Evolutionary conservation across 805 yeast genomes (phyloP), one percentile per base, ranked within the genome.

Genomic region (Cyberlindnera mrakii): DNA sequence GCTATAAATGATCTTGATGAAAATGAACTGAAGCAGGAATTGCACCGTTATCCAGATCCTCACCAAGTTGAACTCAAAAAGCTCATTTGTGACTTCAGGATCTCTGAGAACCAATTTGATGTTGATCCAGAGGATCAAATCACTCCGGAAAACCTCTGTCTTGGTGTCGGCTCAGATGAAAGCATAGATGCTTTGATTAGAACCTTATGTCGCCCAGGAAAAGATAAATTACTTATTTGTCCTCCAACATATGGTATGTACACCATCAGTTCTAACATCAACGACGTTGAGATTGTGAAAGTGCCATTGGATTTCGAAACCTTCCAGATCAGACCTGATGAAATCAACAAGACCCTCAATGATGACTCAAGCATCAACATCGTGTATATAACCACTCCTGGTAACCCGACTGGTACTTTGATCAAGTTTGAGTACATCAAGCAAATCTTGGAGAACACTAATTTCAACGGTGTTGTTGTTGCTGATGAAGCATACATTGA

Each of bases 211-310:
- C 68, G 64, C 5, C 99, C 99, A 3, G 85, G 85, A 3, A 72
- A 70, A 49, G 96, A 90, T 47, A 91, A 88, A 60, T 65, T 93
- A 58, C 66, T 93, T 53, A 78, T 79, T 2, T 82, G 96, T 62
- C 96, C 98, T 3, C 98, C 99, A 35, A 93, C 99, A 0, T 93
- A 93, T 59, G 97, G 98, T 6, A 93, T 93, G 99, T 93, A 93
- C 70, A 67, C 85, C 4, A 90, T 93, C 30, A 84, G 96, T 59
- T 95, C 97, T 2, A 77, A 79, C 25, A 84, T 93, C 46, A 93
- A 93, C 58, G 98, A 93, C 55, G 85, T 91, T 9, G 86, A 72
- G 23, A 70, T 85, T 33, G 87, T 79, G 14, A 71, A 75, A 46
- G 90, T 88, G 15, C 90, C 95, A 8, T 73, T 90, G 31, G 77